These are phyloP conservation scores for Alternaria ventricosa DNA, from an alignment of 2,329 filamentous ascomycete genomes.

Conservation along the genomic window DNA sequence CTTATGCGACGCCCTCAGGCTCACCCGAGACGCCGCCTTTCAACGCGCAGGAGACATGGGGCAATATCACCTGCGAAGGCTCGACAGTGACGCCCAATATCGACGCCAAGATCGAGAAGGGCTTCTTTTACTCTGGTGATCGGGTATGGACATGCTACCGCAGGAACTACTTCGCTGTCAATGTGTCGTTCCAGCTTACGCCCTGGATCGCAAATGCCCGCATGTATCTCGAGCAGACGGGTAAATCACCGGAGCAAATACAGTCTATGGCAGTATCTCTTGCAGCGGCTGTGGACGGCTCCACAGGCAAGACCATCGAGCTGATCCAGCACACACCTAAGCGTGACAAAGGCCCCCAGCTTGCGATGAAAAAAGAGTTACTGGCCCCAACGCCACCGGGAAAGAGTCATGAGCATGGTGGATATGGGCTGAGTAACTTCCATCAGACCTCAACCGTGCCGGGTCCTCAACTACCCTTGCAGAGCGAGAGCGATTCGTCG, in stretches of 20 bases:
- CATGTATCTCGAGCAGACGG: conserved; percentile 62
- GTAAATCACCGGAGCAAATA: conserved; percentile 62
- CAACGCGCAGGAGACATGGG: conserved; percentile 57
- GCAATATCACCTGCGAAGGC: conserved; percentile 68
- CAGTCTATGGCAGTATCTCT: conserved; percentile 82
- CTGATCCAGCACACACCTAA: conserved; percentile 92
- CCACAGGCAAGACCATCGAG: conserved; percentile 77
- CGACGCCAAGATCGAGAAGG: conserved; percentile 83
- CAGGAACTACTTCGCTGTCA: conserved; percentile 88
- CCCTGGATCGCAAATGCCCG: conserved; percentile 65
- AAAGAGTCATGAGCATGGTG: conserved; percentile 49
- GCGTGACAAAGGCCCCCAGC: conserved; percentile 84
- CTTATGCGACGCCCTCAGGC: conserved; percentile 24
- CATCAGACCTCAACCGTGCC: conserved; percentile 42
- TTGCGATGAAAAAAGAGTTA: conserved; percentile 72
- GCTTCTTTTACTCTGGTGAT: conserved; percentile 79
- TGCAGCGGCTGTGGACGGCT: conserved; percentile 80
- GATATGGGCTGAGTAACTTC: conserved; percentile 48
- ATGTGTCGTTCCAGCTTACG: conserved; percentile 75
- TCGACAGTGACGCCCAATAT: conserved; percentile 73
- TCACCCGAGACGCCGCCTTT: conserved; percentile 53
- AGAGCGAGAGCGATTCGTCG: conserved; percentile 40
- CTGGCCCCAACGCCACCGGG: conserved; percentile 71
- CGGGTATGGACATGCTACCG: conserved; percentile 91
- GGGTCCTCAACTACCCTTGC: conserved; percentile 53